Evolutionary conservation across 148 eudicot genomes (phyloP).

Genomic region (Cornus kousa): DNA sequence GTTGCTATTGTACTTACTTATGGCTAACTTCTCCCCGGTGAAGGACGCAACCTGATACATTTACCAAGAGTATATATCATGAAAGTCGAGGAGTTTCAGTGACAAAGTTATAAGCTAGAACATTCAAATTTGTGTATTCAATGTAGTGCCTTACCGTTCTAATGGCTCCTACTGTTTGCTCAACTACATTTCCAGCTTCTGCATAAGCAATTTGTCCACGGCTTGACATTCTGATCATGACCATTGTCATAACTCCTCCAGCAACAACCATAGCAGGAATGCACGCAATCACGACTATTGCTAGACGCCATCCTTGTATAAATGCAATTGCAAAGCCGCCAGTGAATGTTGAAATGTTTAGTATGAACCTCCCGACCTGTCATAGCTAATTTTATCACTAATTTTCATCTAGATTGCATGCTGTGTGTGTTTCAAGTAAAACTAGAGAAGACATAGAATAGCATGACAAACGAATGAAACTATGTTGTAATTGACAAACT

Average conservation of each 20-base stretch:
- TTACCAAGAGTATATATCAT: background rate
- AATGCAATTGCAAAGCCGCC: constrained; percentile 76
- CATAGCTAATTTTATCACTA: background rate
- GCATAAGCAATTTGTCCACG: constrained; percentile 73
- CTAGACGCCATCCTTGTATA: constrained; percentile 71
- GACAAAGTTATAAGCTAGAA: background rate
- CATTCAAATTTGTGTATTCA: background rate
- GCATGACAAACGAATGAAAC: background rate
- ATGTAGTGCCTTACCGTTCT: constrained; percentile 52
- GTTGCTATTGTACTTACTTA: constrained; percentile 49
- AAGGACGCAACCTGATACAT: constrained; percentile 69
- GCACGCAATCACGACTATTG: constrained; percentile 54
- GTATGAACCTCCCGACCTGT: constrained; percentile 86
- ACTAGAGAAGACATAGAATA: too few relatives aligned
- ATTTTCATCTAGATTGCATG: background rate
- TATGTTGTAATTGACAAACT: too few relatives aligned
- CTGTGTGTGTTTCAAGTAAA: too few relatives aligned
- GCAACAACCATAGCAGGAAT: constrained; percentile 58
- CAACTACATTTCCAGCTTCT: constrained; percentile 77
- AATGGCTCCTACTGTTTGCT: constrained; percentile 73
- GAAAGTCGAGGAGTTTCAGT: background rate
- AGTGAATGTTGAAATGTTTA: constrained; percentile 51
- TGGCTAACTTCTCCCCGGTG: constrained; percentile 69
- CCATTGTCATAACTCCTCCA: constrained; percentile 50
- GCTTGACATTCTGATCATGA: constrained; percentile 63